Conservation (phyloP, 495 filamentous ascomycete species). For the Bombardia bombarda region DNA sequence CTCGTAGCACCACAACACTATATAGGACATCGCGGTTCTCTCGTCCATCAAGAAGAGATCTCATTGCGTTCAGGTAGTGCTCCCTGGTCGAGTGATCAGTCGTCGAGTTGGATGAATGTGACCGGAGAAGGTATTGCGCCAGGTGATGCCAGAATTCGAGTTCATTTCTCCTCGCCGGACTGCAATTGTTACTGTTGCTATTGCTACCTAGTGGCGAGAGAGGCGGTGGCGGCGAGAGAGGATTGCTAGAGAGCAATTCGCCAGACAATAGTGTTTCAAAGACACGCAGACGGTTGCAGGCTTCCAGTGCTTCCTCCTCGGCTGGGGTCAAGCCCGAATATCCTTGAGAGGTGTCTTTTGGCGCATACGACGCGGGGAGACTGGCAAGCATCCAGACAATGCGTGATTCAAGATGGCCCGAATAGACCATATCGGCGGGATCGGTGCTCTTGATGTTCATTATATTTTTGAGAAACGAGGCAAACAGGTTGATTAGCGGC, state of each 20-base stretch:
- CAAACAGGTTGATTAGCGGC: constrained; percentile 54
- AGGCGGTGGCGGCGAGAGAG: constrained; percentile 39
- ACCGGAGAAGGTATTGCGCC: constrained; percentile 60
- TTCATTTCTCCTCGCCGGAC: constrained; percentile 51
- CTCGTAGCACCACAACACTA: constrained; percentile 72
- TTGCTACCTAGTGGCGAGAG: too few species aligned
- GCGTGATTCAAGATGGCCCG: constrained; percentile 58
- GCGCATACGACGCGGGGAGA: constrained; percentile 15
- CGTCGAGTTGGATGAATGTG: constrained; percentile 38
- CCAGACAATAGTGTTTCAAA: constrained; percentile 70
- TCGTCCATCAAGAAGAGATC: constrained; percentile 61
- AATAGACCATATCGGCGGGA: constrained; percentile 51
- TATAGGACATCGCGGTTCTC: constrained; percentile 93
- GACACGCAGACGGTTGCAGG: constrained; percentile 58
- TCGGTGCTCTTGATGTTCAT: constrained; percentile 34
- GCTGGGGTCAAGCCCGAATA: neutral
- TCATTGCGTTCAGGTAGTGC: constrained; percentile 50
- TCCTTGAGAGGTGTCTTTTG: constrained; percentile 16
- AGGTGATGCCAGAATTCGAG: constrained; percentile 76
- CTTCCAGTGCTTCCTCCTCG: constrained; percentile 50
- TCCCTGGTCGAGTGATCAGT: constrained; percentile 49
- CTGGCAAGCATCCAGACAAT: constrained; percentile 61
- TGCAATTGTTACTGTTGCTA: constrained; percentile 11
- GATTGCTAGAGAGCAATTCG: constrained; percentile 51
- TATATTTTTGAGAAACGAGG: constrained; percentile 47